Evolutionary conservation across 192 early-diverging fungal species (phyloP).

Genomic region (Geranomyces variabilis): DNA sequence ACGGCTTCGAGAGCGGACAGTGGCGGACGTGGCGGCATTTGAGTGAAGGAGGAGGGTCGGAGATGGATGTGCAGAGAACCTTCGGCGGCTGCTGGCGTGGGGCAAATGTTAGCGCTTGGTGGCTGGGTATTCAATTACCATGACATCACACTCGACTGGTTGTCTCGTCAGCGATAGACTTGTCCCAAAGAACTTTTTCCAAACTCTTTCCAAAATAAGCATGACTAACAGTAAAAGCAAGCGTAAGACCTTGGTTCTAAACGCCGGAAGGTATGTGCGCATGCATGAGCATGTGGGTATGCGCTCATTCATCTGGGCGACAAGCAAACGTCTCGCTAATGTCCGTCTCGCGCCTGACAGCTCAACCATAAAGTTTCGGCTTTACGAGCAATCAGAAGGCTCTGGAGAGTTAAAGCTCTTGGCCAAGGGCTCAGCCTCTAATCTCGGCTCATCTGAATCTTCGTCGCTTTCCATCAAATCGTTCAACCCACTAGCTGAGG

Average conservation of each 20-base stretch:
- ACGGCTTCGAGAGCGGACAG: constrained; percentile 16
- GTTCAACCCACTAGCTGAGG: background rate
- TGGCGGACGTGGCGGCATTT: constrained; percentile 1
- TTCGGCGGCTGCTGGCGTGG: no score
- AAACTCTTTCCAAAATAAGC: no score
- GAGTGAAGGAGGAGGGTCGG: no score
- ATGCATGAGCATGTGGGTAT: background rate
- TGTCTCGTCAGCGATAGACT: no score
- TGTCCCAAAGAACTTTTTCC: no score
- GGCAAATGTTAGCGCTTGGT: no score
- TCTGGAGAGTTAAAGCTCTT: background rate
- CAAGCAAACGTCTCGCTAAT: no score
- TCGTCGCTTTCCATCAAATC: constrained; percentile 9
- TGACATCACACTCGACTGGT: no score
- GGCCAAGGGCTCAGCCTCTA: constrained; percentile 28
- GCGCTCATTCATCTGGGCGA: background rate
- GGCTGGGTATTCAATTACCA: no score
- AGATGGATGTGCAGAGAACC: no score
- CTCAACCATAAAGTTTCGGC: constrained; percentile 37
- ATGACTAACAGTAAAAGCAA: no score
- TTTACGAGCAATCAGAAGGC: constrained; percentile 2
- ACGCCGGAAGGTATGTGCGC: background rate
- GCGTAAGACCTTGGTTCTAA: background rate
- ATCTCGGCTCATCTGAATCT: constrained; percentile 5
- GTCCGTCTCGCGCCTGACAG: no score